Conservation (phyloP, 148 eudicot species). For the Dysphania ambrosioides region DNA sequence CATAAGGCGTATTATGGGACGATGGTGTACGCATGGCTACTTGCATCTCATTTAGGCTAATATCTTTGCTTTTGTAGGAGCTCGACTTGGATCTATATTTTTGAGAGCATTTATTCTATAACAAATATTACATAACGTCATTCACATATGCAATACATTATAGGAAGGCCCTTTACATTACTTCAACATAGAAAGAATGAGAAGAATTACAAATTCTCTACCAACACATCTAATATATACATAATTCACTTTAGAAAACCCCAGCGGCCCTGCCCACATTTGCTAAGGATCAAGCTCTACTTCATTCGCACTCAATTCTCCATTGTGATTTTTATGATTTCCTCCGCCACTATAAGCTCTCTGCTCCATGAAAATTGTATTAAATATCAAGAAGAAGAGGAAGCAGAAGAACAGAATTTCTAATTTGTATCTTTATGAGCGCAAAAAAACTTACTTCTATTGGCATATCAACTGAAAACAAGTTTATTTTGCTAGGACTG, state of each 20-base stretch:
- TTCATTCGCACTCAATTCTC: conserved; percentile 19
- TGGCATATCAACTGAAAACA: conserved; percentile 58
- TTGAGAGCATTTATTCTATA: background rate
- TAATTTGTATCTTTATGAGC: background rate
- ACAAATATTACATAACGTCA: conserved; percentile 10
- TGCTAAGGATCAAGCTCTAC: conserved; percentile 24
- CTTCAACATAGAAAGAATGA: conserved; percentile 24
- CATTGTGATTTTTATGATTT: conserved; percentile 22
- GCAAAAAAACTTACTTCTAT: conserved; percentile 40
- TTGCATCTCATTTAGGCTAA: no score
- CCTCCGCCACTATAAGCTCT: conserved; percentile 29
- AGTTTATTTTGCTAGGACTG: conserved; percentile 59
- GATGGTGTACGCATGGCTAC: no score
- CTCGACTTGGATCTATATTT: background rate
- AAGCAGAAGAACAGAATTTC: background rate
- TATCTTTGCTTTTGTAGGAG: no score
- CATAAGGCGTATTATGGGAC: no score
- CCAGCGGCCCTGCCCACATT: background rate
- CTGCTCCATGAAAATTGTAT: conserved; percentile 21
- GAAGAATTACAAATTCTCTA: conserved; percentile 9
- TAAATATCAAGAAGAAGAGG: background rate
- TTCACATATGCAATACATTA: conserved; percentile 6
- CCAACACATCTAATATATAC: conserved; percentile 21
- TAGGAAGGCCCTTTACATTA: conserved; percentile 3
- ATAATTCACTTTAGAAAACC: background rate